Evolutionary conservation across 305 asterid species (phyloP).

Genomic region (Fraxinus greggii): DNA sequence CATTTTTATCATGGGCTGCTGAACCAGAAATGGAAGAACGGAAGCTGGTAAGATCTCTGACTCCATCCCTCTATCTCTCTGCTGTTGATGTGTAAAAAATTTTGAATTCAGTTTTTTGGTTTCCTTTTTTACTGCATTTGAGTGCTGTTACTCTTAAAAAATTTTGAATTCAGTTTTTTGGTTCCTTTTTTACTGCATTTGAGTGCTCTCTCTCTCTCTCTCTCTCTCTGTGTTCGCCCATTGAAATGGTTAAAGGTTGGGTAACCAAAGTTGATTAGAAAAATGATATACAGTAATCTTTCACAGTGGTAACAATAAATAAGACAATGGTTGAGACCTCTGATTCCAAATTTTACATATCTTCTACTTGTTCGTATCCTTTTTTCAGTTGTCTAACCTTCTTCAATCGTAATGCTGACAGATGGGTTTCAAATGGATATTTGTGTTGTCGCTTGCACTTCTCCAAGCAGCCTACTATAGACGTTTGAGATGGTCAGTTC

Average conservation of each 20-base stretch:
- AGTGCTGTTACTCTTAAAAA: not conserved
- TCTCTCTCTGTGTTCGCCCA: not conserved
- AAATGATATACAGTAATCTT: not conserved
- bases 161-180: not conserved
- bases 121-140: not conserved
- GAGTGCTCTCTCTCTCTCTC: not conserved
- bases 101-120: not conserved
- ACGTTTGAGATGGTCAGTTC: constrained; percentile 67
- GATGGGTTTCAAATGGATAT: constrained; percentile 86
- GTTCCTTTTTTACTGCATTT: not conserved
- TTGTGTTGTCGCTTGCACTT: constrained; percentile 66
- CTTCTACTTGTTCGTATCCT: not conserved
- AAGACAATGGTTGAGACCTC: not conserved
- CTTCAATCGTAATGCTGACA: constrained; percentile 24
- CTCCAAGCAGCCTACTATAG: constrained; percentile 72
- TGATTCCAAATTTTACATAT: not conserved
- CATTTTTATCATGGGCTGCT: constrained; percentile 79
- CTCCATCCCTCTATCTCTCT: not conserved
- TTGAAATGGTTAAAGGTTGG: not conserved
- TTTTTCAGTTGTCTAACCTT: not conserved
- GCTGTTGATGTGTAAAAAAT: not conserved
- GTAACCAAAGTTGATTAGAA: not conserved
- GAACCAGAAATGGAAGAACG: constrained; percentile 88
- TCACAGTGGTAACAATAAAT: not conserved
- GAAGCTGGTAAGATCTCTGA: constrained; percentile 45